Base-by-base conservation (phyloP, 2,329 filamentous ascomycete genomes). In the Arthrobotrys sinensis region DNA sequence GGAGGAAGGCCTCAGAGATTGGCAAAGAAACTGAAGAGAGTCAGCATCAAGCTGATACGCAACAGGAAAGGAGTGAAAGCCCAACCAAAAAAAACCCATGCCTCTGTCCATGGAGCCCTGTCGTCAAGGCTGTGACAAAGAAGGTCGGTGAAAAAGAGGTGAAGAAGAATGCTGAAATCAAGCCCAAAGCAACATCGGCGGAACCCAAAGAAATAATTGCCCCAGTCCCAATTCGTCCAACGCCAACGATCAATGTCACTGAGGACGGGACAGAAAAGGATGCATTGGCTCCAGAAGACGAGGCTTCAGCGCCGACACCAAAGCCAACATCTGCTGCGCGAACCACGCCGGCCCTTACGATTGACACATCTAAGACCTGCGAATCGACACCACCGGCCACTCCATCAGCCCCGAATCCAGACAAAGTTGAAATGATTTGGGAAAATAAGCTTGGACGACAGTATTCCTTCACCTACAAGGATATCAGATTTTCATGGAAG, bases 401-500 rank as follows among this genome's bases (percentile, higher is more conserved):
- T 6, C 57, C 46, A 16, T 34, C 34, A 6, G 36, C 36, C 6
- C 52, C 63, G 2, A 7, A 36, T n/a, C 40, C 48, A 14, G 76
- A 79, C 14, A 21, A 6, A 45, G 40, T 79, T 10, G 57, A 67
- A 21, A 79, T 79, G 76, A 69, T 21, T 28, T 79, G 76, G 69
- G 70, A 79, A 38, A 69, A 75, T 21, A 79, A 79, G 71, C 60
- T 79, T 10, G 68, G 73, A 19, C 63, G 80, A n/a, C 70, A 81
- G 57, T 81, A 81, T 34, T 68, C 53, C 24, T 81, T 81, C 32
- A 48, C 55, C 0, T 81, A 81, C 45, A 79, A 53, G 10, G 60
- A 75, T n/a, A 70, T 81, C n/a, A 72, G 79, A n/a, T 72, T 81
- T 21, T 71, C 55, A 14, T 81, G 81, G 81, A 81, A 81, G 43